phyloP scores from a whole-genome alignment of 208 protist species.

The Leishmania arabica region DNA sequence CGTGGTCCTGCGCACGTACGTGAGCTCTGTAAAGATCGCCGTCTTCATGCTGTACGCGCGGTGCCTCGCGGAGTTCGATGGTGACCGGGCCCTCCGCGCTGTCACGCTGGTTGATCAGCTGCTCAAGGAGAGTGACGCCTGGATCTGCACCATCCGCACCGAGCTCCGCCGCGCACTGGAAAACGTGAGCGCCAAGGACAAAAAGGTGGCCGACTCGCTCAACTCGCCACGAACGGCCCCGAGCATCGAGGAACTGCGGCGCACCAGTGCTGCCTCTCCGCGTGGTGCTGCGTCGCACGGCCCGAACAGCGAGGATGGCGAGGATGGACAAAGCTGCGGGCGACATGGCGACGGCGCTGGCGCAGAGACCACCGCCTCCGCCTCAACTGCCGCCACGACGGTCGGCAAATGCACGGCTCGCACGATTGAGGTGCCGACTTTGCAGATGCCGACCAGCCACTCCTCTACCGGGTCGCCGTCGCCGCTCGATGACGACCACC shows the following conservation, averaged over 20 bases:
- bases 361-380: neutral
- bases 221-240: constrained; percentile 9
- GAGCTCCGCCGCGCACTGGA: constrained; percentile 28
- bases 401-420: neutral
- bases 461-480: constrained; percentile 5
- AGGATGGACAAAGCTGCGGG: neutral
- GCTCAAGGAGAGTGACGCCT: constrained; percentile 57
- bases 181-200: constrained; percentile 18
- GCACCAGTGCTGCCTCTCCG: neutral
- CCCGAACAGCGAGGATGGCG: constrained; percentile 2
- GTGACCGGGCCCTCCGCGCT: constrained; percentile 60
- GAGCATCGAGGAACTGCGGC: constrained; percentile 16
- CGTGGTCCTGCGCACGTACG: constrained; percentile 65
- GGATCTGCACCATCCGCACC: constrained; percentile 43
- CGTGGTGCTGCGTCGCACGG: constrained; percentile 3
- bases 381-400: neutral
- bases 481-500: constrained; percentile 9
- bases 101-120: constrained; percentile 39
- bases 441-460: constrained; percentile 15
- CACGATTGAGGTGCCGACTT: constrained; percentile 27
- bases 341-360: neutral
- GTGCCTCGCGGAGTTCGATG: constrained; percentile 79
- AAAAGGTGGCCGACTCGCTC: constrained; percentile 1
- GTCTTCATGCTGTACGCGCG: constrained; percentile 82
- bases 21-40: constrained; percentile 68